A percentile compares a stretch with the other conserved stretches of the same genome.
Evolutionary conservation across 176 grass and related monocot genomes (phyloP).

Genomic region (Carex scoparia): DNA sequence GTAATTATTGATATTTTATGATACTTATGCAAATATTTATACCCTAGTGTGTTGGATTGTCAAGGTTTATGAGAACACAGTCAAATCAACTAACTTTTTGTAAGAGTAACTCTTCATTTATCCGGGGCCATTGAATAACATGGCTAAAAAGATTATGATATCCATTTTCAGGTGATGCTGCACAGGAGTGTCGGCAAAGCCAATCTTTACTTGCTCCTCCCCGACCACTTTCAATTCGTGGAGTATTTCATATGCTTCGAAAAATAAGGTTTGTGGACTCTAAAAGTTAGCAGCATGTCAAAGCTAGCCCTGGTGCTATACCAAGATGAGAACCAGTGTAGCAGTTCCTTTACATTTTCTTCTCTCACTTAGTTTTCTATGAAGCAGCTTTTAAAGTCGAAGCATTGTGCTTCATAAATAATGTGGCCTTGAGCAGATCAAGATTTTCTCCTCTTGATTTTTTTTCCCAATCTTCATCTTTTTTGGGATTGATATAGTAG

Average conservation of each 20-base stretch:
- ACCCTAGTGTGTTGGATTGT: not conserved
- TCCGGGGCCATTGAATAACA: not conserved
- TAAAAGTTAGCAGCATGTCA: not conserved
- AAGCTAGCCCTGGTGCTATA: not conserved
- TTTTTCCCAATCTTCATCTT: not conserved
- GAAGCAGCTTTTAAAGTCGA: not conserved
- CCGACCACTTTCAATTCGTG: slow-evolving; percentile 52
- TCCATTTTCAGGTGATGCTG: slow-evolving; percentile 60
- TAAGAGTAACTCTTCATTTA: not conserved
- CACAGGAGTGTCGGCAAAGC: slow-evolving; percentile 80
- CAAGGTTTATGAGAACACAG: not conserved
- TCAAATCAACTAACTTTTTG: not conserved
- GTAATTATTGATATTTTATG: not conserved
- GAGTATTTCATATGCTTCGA: slow-evolving; percentile 66
- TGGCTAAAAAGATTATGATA: not conserved
- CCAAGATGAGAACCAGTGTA: not conserved
- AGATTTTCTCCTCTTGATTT: not conserved
- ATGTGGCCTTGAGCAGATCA: slow-evolving; percentile 1
- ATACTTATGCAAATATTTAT: not conserved
- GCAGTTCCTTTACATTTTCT: not conserved
- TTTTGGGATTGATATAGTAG: not conserved
- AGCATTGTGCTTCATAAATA: not conserved
- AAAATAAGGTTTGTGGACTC: slow-evolving; percentile 59
- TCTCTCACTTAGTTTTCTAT: not conserved
- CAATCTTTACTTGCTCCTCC: slow-evolving; percentile 87